A percentile compares a stretch with the other conserved stretches of the same genome.
Evolutionary conservation across 2,329 filamentous ascomycete species (phyloP).

Genomic region (Penicillium freii): DNA sequence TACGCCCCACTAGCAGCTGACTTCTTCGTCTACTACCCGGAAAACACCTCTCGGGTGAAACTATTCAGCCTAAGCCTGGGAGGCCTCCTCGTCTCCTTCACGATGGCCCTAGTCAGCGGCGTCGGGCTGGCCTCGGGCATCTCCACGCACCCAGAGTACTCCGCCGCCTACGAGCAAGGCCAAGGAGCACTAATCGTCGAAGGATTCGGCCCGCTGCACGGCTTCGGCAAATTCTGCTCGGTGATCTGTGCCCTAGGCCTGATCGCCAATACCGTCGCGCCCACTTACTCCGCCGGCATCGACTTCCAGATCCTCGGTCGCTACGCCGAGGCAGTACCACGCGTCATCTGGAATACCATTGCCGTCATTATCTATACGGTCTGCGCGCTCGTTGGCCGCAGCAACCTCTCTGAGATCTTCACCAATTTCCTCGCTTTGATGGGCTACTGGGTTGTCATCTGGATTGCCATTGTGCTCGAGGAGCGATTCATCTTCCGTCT

Average conservation of each 20-base stretch:
- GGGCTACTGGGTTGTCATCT: constrained; percentile 68
- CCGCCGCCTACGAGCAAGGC: constrained; percentile 56
- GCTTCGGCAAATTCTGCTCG: constrained; percentile 66
- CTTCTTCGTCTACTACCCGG: constrained; percentile 66
- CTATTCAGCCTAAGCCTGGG: constrained; percentile 58
- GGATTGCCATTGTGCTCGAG: constrained; percentile 58
- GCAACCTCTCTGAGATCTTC: constrained; percentile 62
- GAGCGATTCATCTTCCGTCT: constrained; percentile 63
- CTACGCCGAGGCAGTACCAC: constrained; percentile 57
- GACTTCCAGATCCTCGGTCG: constrained; percentile 66
- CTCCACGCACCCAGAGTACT: constrained; percentile 52
- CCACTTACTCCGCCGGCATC: constrained; percentile 64
- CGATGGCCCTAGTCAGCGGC: constrained; percentile 61
- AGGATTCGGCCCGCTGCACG: constrained; percentile 57
- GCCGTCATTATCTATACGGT: constrained; percentile 63
- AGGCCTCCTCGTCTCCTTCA: constrained; percentile 59
- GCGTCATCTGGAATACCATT: constrained; percentile 64
- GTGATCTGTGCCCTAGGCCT: constrained; percentile 64
- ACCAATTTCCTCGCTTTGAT: constrained; percentile 68
- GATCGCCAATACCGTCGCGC: constrained; percentile 64
- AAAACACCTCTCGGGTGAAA: constrained; percentile 50
- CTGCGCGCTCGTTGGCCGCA: constrained; percentile 62
- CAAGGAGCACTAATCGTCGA: constrained; percentile 65
- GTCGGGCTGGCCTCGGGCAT: constrained; percentile 63
- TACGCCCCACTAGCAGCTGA: constrained; percentile 64